phyloP scores from a whole-genome alignment of 139 green algal genomes.

The Coccomyxa sp. region DNA sequence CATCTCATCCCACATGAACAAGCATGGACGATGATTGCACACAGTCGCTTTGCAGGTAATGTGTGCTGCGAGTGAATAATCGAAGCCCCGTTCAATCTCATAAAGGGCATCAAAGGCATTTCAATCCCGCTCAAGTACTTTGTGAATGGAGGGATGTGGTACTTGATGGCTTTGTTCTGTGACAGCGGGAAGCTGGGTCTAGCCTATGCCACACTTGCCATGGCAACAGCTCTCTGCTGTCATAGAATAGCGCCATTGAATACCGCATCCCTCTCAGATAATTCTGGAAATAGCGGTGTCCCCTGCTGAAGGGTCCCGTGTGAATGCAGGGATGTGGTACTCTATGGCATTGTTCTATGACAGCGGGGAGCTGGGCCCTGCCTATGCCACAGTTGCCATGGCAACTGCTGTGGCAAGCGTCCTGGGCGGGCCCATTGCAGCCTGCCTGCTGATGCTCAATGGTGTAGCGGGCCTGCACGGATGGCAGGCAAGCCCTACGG shows the following conservation, averaged over 20 bases:
- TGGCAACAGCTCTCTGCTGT: neutral
- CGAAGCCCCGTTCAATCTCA: no score
- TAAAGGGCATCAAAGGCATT: no score
- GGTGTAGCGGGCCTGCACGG: constrained; percentile 13
- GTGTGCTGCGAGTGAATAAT: no score
- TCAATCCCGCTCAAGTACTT: no score
- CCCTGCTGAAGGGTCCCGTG: neutral
- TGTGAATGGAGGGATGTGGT: constrained; percentile 21
- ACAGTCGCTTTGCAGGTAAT: no score
- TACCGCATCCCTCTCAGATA: neutral
- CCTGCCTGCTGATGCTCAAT: constrained; percentile 14
- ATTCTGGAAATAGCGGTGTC: neutral
- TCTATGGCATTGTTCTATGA: constrained; percentile 16
- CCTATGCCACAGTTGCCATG: constrained; percentile 11
- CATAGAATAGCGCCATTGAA: neutral
- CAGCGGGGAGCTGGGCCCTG: constrained; percentile 11
- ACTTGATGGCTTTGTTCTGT: constrained; percentile 16
- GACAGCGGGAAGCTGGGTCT: constrained; percentile 10
- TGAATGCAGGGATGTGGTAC: constrained; percentile 22
- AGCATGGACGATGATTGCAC: no score
- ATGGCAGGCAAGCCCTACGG: no score
- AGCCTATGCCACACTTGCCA: constrained; percentile 13
- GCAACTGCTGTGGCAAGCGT: neutral
- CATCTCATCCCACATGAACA: no score
- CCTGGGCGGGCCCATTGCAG: constrained; percentile 15